Evolutionary conservation across 306 rosid genomes (phyloP).

Genomic region (Carpinus viminea): DNA sequence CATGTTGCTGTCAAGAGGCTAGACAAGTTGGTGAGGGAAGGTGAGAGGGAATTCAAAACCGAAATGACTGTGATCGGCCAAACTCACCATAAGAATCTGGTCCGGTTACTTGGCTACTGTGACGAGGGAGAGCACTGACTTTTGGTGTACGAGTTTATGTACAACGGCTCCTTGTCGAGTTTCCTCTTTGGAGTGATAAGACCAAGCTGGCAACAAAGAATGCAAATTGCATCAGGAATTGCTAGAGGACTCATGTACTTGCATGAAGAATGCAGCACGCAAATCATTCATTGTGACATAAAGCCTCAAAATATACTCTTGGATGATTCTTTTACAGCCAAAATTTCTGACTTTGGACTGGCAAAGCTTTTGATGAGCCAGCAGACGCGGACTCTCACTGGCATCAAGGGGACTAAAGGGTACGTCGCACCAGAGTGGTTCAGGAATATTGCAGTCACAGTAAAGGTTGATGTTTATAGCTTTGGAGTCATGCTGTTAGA

Average conservation of each 20-base stretch:
- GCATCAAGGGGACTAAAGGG: constrained; percentile 2
- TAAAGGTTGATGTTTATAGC: background rate
- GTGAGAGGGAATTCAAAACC: constrained; percentile 12
- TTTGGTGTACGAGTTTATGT: constrained; percentile 8
- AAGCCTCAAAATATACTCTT: constrained; percentile 6
- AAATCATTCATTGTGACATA: background rate
- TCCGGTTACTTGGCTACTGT: constrained; percentile 2
- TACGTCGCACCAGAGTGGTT: constrained; percentile 9
- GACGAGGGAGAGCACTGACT: constrained; percentile 3
- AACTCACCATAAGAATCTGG: constrained; percentile 9
- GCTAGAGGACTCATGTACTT: background rate
- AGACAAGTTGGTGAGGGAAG: background rate
- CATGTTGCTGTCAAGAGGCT: background rate
- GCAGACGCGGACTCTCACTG: background rate
- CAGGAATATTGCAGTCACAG: background rate
- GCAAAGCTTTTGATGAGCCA: constrained; percentile 8
- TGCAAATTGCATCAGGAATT: background rate
- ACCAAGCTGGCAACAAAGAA: constrained; percentile 7
- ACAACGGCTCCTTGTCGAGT: constrained; percentile 6
- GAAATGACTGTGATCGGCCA: constrained; percentile 3
- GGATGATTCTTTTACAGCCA: background rate
- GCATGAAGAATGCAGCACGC: constrained; percentile 6
- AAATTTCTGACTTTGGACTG: background rate
- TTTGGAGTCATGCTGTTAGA: constrained; percentile 4
- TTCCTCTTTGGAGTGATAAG: background rate